Conservation (phyloP, 768 basidiomycete species). For the Rubroboletus pulcherrimus region DNA sequence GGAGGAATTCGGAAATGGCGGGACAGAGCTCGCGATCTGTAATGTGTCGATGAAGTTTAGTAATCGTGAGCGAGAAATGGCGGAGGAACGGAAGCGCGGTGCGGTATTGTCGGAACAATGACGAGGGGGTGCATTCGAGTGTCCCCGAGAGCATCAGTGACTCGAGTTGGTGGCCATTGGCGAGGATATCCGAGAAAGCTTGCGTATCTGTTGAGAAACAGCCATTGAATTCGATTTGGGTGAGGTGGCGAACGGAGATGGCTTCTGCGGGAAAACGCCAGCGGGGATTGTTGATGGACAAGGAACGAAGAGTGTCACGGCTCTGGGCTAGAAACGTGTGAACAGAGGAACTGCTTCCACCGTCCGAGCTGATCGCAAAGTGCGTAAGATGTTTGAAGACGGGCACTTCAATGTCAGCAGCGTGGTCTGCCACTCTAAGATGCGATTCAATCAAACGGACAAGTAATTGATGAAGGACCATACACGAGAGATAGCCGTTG, state of each 20-base stretch:
- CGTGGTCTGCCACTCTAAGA: conserved; percentile 35
- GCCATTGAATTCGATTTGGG: conserved; percentile 59
- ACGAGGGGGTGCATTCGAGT: conserved; percentile 49
- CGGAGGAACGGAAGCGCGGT: conserved; percentile 57
- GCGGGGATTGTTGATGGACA: conserved; percentile 50
- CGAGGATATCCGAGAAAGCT: conserved; percentile 56
- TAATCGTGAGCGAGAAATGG: conserved; percentile 56
- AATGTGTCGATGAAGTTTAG: conserved; percentile 40
- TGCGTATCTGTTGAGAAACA: conserved; percentile 48
- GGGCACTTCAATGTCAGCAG: conserved; percentile 44
- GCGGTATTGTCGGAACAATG: conserved; percentile 43
- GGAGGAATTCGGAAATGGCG: conserved; percentile 62
- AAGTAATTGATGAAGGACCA: conserved; percentile 5
- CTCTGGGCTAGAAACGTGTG: conserved; percentile 52
- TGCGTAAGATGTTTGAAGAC: conserved; percentile 55
- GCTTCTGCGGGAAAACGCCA: conserved; percentile 56
- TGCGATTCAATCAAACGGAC: not conserved
- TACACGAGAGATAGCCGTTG: conserved; percentile 57
- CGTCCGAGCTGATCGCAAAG: conserved; percentile 50
- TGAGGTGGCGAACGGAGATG: conserved; percentile 60
- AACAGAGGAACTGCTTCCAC: conserved; percentile 38
- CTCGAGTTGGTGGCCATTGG: conserved; percentile 61
- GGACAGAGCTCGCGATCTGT: conserved; percentile 64
- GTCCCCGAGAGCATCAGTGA: conserved; percentile 51
- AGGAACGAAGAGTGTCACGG: conserved; percentile 47